These are phyloP conservation scores for Epichloe gansuensis DNA, from an alignment of 2,329 filamentous ascomycete genomes.

Conservation along the genomic window DNA sequence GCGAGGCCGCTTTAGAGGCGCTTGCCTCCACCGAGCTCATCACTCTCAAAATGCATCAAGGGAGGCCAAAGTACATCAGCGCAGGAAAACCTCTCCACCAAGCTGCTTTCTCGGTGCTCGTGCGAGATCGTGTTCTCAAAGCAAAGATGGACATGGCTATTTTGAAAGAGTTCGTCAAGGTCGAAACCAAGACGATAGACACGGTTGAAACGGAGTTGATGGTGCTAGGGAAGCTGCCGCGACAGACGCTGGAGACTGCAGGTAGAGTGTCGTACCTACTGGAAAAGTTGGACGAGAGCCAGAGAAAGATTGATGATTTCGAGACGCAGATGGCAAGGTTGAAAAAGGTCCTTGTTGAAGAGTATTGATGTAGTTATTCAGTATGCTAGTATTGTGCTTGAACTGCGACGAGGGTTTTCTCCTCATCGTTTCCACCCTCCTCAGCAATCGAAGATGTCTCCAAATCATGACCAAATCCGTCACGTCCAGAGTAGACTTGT, in stretches of 20 bases:
- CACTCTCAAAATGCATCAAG: conserved; percentile 57
- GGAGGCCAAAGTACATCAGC: conserved; percentile 64
- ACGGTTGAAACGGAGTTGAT: conserved; percentile 69
- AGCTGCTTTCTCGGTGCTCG: conserved; percentile 65
- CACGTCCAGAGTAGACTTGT: too few relatives aligned
- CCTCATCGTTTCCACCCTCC: too few relatives aligned
- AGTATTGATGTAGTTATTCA: conserved; percentile 24
- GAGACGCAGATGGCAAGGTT: conserved; percentile 59
- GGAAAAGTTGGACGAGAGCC: conserved; percentile 58
- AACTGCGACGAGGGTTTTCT: not conserved
- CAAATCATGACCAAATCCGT: too few relatives aligned
- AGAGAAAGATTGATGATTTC: conserved; percentile 60
- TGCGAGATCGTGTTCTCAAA: conserved; percentile 58
- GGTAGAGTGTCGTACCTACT: conserved; percentile 61
- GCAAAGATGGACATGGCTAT: conserved; percentile 63
- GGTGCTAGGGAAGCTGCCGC: conserved; percentile 57
- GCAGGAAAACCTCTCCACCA: conserved; percentile 80
- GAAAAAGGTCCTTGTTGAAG: conserved; percentile 49
- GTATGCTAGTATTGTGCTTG: not conserved
- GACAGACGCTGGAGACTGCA: conserved; percentile 54
- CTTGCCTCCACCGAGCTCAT: conserved; percentile 83
- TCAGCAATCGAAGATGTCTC: too few relatives aligned
- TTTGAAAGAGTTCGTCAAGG: conserved; percentile 54
- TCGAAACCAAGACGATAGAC: conserved; percentile 62
- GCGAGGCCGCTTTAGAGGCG: conserved; percentile 64